Base-by-base conservation (phyloP, 208 protist species). In the Acanthamoeba polyphaga region DNA sequence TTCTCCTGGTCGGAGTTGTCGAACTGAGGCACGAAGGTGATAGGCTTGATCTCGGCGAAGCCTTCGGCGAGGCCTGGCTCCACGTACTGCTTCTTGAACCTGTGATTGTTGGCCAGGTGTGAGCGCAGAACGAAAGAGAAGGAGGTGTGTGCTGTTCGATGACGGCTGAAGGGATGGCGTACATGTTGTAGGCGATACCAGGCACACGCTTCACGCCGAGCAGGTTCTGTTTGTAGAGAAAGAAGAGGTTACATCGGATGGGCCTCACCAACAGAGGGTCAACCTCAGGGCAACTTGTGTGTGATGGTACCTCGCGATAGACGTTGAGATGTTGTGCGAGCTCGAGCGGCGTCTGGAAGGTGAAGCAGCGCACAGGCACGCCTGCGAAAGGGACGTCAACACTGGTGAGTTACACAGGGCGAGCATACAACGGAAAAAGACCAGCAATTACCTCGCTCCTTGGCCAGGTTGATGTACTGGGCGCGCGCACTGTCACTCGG, bases 21-120 rank as follows among this genome's bases (percentile, higher is more conserved):
- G 27, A 95, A 95, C 24, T 91, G 32, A 6, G 93, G 78, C 29
- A 95, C 93, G 38, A 95, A 95, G 51, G 78, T 91, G 80, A 95
- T 95, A 6, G 92, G 32, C 93, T 95, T 95, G 55, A 95, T 55
- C 80, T 95, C 93, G 46, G 60, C n/a, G 51, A 95, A 95, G 43
- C 93, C 93, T 58, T 95, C 93, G 17, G 15, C 72, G n/a, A 62
- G n/a, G 43, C 17, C 0, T 15, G 93, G 93, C 58, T 91, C 60
- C 19, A 27, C 27, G 60, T 74, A 95, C 29, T 76, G 9, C 49
- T 80, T 91, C 93, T 92, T 91, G 19, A 34, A 72, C 66, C 66
- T 72, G 66, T n/a, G 15, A 5, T 19, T 2, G 15, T 12, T 12
- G 15, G 53, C 0, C 10, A 19, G 2, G 51, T 4, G 15, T 58